Percentiles rank a stretch among this genome's conserved stretches.
These are phyloP conservation scores for Tardiomyces blankii DNA, from an alignment of 1,139 yeast genomes.

Conservation along the genomic window DNA sequence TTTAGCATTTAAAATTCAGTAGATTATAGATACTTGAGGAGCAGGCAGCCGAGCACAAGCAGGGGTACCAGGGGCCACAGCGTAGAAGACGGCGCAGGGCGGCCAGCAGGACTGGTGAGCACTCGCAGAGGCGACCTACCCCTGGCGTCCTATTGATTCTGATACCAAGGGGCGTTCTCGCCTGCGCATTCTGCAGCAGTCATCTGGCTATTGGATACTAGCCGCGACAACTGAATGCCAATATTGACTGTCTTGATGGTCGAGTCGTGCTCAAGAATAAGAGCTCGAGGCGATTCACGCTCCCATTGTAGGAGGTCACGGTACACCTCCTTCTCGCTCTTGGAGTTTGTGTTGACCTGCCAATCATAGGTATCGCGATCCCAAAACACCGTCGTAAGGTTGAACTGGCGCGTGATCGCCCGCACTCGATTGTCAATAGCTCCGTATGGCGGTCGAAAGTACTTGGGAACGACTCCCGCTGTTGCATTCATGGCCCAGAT, in stretches of 20 bases:
- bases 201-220: constrained; percentile 46
- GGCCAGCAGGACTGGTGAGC: too few relatives aligned
- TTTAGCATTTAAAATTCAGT: neutral
- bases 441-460: constrained; percentile 96
- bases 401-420: constrained; percentile 69
- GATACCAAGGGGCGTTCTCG: constrained; percentile 44
- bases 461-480: constrained; percentile 75
- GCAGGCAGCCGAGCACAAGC: neutral
- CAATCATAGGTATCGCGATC: constrained; percentile 88
- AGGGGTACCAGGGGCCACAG: neutral
- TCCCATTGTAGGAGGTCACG: constrained; percentile 46
- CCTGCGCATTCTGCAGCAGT: constrained; percentile 75
- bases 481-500: constrained; percentile 98
- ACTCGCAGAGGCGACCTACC: neutral
- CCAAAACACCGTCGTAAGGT: constrained; percentile 85
- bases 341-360: constrained; percentile 40
- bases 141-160: constrained; percentile 3
- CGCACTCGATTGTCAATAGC: constrained; percentile 83
- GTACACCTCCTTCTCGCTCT: constrained; percentile 41
- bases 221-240: constrained; percentile 45
- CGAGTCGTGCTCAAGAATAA: constrained; percentile 81
- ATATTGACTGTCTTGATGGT: constrained; percentile 54
- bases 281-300: constrained; percentile 37
- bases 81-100: too few relatives aligned
- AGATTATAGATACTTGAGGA: neutral